phyloP scores from a whole-genome alignment of 148 eudicot species.

The Chenopodium quinoa region DNA sequence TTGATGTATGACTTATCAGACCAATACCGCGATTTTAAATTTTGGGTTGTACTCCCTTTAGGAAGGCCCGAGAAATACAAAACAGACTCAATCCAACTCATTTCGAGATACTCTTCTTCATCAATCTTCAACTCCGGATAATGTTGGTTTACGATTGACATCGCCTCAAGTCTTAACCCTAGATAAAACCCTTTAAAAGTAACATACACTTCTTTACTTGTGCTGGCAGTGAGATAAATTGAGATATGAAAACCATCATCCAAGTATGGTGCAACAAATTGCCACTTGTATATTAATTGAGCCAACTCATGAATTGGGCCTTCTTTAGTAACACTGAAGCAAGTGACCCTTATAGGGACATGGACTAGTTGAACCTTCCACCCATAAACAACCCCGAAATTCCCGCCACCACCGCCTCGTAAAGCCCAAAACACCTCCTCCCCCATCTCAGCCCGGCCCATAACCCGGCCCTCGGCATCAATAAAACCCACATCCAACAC shows the following conservation, averaged over 20 bases:
- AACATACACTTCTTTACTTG: conserved; percentile 17
- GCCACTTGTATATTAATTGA: conserved; percentile 33
- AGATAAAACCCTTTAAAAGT: conserved; percentile 31
- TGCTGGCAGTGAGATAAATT: conserved; percentile 16
- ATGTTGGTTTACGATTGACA: not conserved
- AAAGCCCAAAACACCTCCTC: conserved; percentile 45
- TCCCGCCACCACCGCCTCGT: conserved; percentile 41
- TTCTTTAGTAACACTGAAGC: conserved; percentile 28
- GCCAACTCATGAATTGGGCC: conserved; percentile 29
- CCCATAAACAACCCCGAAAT: conserved; percentile 34
- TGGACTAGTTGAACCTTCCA: conserved; percentile 39
- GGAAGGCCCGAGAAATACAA: conserved; percentile 31
- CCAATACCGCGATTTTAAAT: conserved; percentile 26
- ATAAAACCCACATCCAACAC: conserved; percentile 31
- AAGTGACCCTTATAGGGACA: conserved; percentile 30
- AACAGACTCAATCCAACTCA: conserved; percentile 41
- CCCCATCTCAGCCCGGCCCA: conserved; percentile 31
- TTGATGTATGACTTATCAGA: conserved; percentile 18
- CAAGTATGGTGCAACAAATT: conserved; percentile 31
- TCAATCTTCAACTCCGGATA: conserved; percentile 20
- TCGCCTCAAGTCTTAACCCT: conserved; percentile 25
- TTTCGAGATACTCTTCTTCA: conserved; percentile 19
- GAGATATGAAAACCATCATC: conserved; percentile 36
- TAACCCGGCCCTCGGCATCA: conserved; percentile 20
- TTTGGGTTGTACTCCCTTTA: conserved; percentile 17